Conservation (phyloP, 2,329 filamentous ascomycete genomes). For the Dendrostoma leiphaemia region DNA sequence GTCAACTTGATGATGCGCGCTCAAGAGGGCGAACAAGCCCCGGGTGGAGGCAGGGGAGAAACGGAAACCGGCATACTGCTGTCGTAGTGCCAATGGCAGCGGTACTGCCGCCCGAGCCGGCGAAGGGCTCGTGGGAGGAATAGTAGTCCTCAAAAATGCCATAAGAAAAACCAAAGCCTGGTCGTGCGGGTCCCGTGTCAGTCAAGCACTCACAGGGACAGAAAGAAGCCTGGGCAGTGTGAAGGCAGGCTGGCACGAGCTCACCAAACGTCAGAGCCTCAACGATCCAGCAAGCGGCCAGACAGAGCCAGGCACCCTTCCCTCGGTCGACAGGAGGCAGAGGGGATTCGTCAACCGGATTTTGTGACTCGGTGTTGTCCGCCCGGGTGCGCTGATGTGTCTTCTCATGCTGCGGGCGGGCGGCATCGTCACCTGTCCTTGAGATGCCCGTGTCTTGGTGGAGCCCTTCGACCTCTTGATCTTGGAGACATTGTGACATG, state of each 20-base stretch:
- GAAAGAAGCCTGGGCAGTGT: neutral
- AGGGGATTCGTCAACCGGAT: constrained; percentile 13
- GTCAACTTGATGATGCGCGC: too few relatives aligned
- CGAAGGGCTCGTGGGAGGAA: constrained; percentile 56
- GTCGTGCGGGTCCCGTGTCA: neutral
- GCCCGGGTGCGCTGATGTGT: too few relatives aligned
- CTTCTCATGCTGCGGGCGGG: too few relatives aligned
- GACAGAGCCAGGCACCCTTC: constrained; percentile 39
- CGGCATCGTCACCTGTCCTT: too few relatives aligned
- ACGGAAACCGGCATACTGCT: neutral
- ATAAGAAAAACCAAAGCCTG: constrained; percentile 66
- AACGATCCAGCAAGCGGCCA: constrained; percentile 47
- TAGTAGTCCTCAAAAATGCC: constrained; percentile 73
- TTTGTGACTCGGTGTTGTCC: neutral
- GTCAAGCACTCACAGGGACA: neutral
- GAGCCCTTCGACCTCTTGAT: too few relatives aligned
- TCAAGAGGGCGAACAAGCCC: too few relatives aligned
- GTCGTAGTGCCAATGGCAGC: constrained; percentile 44
- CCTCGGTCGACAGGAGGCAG: constrained; percentile 34
- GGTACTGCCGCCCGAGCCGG: constrained; percentile 49
- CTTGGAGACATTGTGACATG: too few relatives aligned
- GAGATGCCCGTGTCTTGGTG: too few relatives aligned
- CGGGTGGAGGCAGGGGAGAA: neutral
- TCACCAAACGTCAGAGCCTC: constrained; percentile 54
- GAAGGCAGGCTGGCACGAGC: neutral